Evolutionary conservation across 1,284 basidiomycete genomes (phyloP).

Genomic region (Exobasidium rhododendri): DNA sequence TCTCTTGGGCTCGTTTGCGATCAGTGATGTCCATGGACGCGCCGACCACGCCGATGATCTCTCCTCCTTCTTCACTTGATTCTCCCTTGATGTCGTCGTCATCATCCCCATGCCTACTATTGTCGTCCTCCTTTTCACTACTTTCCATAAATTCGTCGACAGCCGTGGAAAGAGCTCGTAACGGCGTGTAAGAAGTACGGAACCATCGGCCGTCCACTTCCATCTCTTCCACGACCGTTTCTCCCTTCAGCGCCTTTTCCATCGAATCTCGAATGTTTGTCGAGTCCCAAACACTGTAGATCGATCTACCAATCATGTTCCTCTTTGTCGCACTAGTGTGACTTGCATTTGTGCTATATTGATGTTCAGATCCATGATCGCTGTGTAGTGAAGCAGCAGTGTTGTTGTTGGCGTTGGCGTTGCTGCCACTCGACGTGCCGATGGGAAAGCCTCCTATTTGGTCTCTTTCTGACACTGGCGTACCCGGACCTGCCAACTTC

Average conservation of each 20-base stretch:
- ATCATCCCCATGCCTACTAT: too few species aligned
- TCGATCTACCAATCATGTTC: constrained; percentile 40
- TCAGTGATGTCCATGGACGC: constrained; percentile 56
- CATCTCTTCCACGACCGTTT: constrained; percentile 45
- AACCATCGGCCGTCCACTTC: constrained; percentile 50
- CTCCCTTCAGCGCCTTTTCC: constrained; percentile 35
- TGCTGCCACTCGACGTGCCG: not conserved
- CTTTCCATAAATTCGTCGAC: constrained; percentile 19
- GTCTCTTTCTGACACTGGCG: constrained; percentile 37
- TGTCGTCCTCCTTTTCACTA: not conserved
- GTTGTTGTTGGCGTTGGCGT: constrained; percentile 13
- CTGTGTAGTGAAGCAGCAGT: not conserved
- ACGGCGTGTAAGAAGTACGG: constrained; percentile 45
- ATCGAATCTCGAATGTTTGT: constrained; percentile 38
- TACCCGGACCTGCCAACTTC: constrained; percentile 37
- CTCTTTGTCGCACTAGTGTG: constrained; percentile 19
- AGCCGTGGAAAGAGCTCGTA: constrained; percentile 31
- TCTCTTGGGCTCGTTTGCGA: constrained; percentile 46
- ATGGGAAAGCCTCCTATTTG: not conserved
- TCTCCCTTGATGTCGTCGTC: not conserved
- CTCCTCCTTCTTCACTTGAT: constrained; percentile 1
- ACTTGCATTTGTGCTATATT: not conserved
- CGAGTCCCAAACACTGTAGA: constrained; percentile 45
- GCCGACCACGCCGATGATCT: constrained; percentile 53
- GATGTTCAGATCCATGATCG: not conserved